These are phyloP conservation scores for Nicotiana otophora DNA, from an alignment of 257 asterid genomes.

Conservation along the genomic window DNA sequence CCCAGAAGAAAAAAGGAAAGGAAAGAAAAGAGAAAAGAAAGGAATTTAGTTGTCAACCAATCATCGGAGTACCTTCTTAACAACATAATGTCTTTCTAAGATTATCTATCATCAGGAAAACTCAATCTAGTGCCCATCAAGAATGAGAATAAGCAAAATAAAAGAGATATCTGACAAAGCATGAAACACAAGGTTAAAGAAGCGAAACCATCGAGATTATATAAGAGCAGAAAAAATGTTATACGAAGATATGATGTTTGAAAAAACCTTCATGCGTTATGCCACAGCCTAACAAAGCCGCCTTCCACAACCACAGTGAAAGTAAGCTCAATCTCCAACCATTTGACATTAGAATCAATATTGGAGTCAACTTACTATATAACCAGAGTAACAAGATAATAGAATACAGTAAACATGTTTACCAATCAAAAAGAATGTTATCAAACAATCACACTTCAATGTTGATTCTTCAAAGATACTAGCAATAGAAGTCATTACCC, in stretches of 20 bases:
- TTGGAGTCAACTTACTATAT: background rate
- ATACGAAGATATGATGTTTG: background rate
- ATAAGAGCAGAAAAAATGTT: background rate
- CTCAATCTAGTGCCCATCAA: background rate
- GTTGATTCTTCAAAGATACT: background rate
- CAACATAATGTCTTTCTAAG: background rate
- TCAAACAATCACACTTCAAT: background rate
- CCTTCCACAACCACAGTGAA: background rate
- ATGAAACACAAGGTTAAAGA: background rate
- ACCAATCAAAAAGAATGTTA: background rate
- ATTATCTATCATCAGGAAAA: background rate
- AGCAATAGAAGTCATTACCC: conserved; percentile 39
- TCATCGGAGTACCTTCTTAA: background rate
- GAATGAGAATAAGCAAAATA: background rate
- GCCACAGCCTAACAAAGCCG: background rate
- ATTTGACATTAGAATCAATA: background rate
- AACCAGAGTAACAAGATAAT: background rate
- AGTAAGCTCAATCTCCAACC: background rate
- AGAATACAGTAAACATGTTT: background rate
- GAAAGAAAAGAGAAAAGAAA: background rate
- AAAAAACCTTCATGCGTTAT: background rate
- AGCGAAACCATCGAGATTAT: background rate
- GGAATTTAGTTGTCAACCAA: background rate
- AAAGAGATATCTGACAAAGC: background rate
- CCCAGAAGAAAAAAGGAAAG: background rate